Evolutionary conservation across 2,329 filamentous ascomycete genomes (phyloP), one percentile per base, ranked within the genome.

Genomic region (Plenodomus tracheiphilus): DNA sequence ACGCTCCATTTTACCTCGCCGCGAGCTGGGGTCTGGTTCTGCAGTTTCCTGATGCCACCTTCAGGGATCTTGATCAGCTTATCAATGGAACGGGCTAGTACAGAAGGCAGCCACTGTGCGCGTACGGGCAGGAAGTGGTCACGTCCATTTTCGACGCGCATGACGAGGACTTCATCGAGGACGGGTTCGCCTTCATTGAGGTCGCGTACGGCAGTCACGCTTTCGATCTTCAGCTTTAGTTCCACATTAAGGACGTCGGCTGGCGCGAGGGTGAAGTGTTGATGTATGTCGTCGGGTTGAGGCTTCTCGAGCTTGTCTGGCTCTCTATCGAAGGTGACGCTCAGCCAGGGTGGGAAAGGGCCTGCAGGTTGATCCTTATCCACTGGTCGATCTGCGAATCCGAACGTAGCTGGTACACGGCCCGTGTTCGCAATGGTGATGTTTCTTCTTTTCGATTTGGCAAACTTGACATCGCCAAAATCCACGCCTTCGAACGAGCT

Each of bases 371-470:
- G 69, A 17, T 73, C 75, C 30, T 74, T 61, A 74, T 79, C 76
- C 0, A 76, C 75, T 2, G 88, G 86, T 54, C 85, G 85, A 49
- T 91, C 87, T 1, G 92, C 84, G 68, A 99, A 96, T 1, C 81
- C 82, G 63, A 97, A 87, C 0, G 79, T 88, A 0, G 94, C 92
- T 2, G 85, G 73, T 0, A 95, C 90, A 21, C 90, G 82, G 2
- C 94, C 88, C 0, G 94, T 99, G 61, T 99, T 99, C 20, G 94
- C 94, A 46, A 99, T 84, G 0, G 92, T 97, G 37, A 97, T 70
- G 3, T 79, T 83, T 4, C 86, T 81, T 8, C 78, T 80, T 58
- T 87, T 84, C 7, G 79, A 82, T 50, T 87, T 82, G 34, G 87
- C 78, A 62, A 88, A 95, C 2, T 81, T 77, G 2, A 97, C 77